These are phyloP conservation scores for Delphinella strobiligena DNA, from an alignment of 2,329 filamentous ascomycete species.

Conservation along the genomic window DNA sequence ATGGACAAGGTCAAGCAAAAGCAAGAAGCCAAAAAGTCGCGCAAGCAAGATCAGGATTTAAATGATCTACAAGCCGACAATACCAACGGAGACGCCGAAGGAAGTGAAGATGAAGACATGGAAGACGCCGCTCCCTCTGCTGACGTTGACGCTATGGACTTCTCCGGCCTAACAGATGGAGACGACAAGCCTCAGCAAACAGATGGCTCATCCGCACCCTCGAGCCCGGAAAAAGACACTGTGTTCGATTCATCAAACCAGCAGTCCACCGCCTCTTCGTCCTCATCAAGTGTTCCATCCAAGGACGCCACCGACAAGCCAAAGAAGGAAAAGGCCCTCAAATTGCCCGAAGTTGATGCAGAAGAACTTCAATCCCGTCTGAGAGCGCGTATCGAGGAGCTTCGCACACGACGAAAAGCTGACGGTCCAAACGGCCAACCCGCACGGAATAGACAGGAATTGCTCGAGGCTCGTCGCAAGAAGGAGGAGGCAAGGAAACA, in stretches of 20 bases:
- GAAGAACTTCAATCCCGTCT: constrained; percentile 67
- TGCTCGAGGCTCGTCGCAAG: constrained; percentile 77
- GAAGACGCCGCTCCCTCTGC: constrained; percentile 14
- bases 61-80: constrained; percentile 18
- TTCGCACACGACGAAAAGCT: constrained; percentile 77
- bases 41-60: constrained; percentile 17
- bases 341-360: constrained; percentile 50
- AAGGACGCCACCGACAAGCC: constrained; percentile 17
- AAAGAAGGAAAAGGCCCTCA: constrained; percentile 14
- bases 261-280: constrained; percentile 33
- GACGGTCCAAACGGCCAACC: constrained; percentile 71
- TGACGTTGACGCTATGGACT: constrained; percentile 13
- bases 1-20: constrained; percentile 19
- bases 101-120: constrained; percentile 19
- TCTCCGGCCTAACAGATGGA: constrained; percentile 11
- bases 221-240: constrained; percentile 25
- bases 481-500: constrained; percentile 80
- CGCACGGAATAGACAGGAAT: constrained; percentile 75
- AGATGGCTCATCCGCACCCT: constrained; percentile 24
- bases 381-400: constrained; percentile 69
- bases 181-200: too few relatives aligned
- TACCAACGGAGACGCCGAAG: constrained; percentile 13
- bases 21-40: constrained; percentile 26
- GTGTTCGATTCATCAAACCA: constrained; percentile 27
- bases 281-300: constrained; percentile 32